Base-by-base conservation (phyloP, 108 stramenopile genomes). In the Fragilaria crotonensis region DNA sequence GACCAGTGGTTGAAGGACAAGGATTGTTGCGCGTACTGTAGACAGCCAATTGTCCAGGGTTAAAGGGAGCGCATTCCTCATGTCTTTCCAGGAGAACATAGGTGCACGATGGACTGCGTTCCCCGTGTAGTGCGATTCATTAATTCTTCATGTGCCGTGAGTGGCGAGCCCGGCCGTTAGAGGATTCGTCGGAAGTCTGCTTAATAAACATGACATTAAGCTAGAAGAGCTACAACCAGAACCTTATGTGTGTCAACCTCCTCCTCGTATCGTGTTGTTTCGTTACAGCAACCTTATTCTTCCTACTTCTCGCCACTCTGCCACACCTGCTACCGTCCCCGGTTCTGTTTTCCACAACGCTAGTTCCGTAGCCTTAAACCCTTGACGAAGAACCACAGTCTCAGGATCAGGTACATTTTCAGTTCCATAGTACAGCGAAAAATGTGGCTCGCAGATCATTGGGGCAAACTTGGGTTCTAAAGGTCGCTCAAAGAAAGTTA, bases 1-100 rank as follows among this genome's bases (percentile, higher is more conserved):
- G 89, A 94, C 49, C 78, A 79, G 25, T 97, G 96, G 96, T 63
- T 95, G 21, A 28, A 57, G 18, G 73, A 73, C 1, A 89, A 87
- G 30, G 90, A 95, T 70, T 77, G 76, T 44, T 97, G 96, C 70
- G 83, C 91, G n/a, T 87, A 89, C 58, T 97, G 96, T 75, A 76
- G 90, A 54, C 75, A 73, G 33, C 66, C 73, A 0, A 83, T 90
- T 59, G 63, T 77, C 19, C 25, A 51, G 5, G 71, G 67, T 17
- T 25, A 44, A 17, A 17, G 14, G 41, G 11, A 17, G 41, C 41
- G 41, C 17, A n/a, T n/a, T n/a, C n/a, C n/a, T n/a, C n/a, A n/a
- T n/a, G n/a, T n/a, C n/a, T n/a, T n/a, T n/a, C n/a, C n/a, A n/a
- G n/a, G n/a, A n/a, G n/a, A n/a, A 44, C 41, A 44, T 17, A 44